These are phyloP conservation scores for Leishmania tarentolae DNA, from an alignment of 208 protist genomes.

Conservation along the genomic window DNA sequence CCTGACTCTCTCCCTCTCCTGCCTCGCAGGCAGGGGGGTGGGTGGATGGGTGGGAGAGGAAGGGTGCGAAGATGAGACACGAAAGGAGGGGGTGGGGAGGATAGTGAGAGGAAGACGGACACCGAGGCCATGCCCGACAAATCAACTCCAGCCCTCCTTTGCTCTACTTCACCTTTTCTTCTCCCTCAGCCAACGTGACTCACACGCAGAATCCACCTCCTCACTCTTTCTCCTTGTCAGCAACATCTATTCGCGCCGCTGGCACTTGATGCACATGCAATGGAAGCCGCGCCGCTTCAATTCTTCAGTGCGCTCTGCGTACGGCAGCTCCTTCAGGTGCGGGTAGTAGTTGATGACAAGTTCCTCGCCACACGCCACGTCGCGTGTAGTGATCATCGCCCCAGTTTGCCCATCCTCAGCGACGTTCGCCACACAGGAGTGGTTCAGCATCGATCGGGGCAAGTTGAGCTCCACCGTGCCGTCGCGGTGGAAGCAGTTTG, in stretches of 20 bases:
- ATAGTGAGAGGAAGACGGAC: background rate
- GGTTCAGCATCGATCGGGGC: constrained; percentile 79
- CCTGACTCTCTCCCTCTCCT: background rate
- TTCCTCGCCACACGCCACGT: constrained; percentile 59
- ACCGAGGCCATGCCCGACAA: background rate
- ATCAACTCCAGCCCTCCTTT: background rate
- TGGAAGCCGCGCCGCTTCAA: constrained; percentile 56
- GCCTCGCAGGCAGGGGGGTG: background rate
- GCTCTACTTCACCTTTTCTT: background rate
- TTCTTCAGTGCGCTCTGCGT: constrained; percentile 52
- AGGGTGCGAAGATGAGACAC: background rate
- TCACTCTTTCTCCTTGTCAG: background rate
- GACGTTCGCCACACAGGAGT: constrained; percentile 81
- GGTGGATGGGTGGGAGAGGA: too few relatives aligned
- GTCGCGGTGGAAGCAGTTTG: constrained; percentile 76
- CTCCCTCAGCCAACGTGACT: background rate
- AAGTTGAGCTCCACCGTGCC: constrained; percentile 65
- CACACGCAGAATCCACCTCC: background rate
- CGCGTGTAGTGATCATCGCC: constrained; percentile 50
- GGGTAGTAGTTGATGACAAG: constrained; percentile 84
- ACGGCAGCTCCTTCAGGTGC: constrained; percentile 59
- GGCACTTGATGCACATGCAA: constrained; percentile 61
- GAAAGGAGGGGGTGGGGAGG: background rate
- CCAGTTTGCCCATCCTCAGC: constrained; percentile 55
- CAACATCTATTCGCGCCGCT: constrained; percentile 19